Conservation (phyloP, 129 eudicot genomes). For the Artemisia tridentata region DNA sequence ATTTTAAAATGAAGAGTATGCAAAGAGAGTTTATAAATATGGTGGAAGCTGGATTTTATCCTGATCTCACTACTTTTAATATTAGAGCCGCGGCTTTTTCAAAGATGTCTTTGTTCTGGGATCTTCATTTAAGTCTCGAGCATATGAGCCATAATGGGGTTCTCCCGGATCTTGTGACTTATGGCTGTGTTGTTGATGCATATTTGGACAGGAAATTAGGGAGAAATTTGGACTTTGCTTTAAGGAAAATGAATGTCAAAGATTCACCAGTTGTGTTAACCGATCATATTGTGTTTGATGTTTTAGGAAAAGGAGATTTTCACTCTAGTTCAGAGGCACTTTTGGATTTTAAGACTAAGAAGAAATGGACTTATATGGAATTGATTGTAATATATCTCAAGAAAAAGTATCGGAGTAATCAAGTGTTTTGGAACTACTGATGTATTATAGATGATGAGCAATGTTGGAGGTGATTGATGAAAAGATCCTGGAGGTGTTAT, state of each 20-base stretch:
- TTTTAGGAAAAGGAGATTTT: slow-evolving; percentile 89
- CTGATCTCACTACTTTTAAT: slow-evolving; percentile 84
- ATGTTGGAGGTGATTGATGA: neutral
- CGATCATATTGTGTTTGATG: slow-evolving; percentile 75
- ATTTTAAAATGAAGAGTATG: slow-evolving; percentile 91
- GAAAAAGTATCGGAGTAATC: slow-evolving; percentile 69
- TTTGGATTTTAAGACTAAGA: slow-evolving; percentile 51
- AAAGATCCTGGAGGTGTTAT: too few relatives aligned
- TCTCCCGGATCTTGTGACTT: slow-evolving; percentile 84
- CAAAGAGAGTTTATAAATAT: slow-evolving; percentile 80
- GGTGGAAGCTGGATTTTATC: slow-evolving; percentile 79
- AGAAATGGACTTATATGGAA: slow-evolving; percentile 61
- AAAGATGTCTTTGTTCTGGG: slow-evolving; percentile 88
- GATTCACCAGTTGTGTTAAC: slow-evolving; percentile 50
- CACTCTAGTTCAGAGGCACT: slow-evolving; percentile 64
- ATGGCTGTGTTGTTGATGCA: slow-evolving; percentile 89
- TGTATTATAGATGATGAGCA: slow-evolving; percentile 15
- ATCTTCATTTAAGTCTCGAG: slow-evolving; percentile 77
- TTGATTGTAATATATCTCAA: slow-evolving; percentile 54
- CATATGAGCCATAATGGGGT: slow-evolving; percentile 77
- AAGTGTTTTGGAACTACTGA: slow-evolving; percentile 87
- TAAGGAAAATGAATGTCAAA: slow-evolving; percentile 50
- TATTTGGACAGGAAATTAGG: slow-evolving; percentile 77
- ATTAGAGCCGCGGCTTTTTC: slow-evolving; percentile 82
- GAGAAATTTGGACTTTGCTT: slow-evolving; percentile 69